Percentiles rank a stretch among this genome's conserved stretches.
Conservation (phyloP, 257 asterid species). For the Rubia yunnanensis region DNA sequence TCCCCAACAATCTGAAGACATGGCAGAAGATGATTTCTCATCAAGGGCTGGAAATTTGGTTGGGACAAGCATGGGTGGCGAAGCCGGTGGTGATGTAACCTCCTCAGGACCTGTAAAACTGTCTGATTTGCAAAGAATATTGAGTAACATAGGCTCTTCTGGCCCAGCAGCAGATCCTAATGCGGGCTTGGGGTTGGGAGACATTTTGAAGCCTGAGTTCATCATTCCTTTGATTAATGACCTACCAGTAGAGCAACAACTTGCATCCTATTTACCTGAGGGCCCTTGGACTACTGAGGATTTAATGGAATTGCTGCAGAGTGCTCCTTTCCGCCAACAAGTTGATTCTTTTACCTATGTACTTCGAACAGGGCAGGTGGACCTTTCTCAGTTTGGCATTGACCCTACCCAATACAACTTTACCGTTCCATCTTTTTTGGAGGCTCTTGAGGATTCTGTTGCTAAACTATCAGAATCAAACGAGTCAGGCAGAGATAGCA, state of each 20-base stretch:
- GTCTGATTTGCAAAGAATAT: constrained; percentile 83
- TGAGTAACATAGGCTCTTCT: constrained; percentile 73
- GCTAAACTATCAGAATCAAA: constrained; percentile 32
- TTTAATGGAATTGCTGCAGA: constrained; percentile 73
- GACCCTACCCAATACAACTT: constrained; percentile 69
- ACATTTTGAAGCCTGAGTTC: constrained; percentile 84
- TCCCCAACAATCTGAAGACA: constrained; percentile 52
- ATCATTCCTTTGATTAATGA: constrained; percentile 57
- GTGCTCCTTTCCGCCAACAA: constrained; percentile 93
- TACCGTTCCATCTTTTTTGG: constrained; percentile 88
- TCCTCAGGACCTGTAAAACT: constrained; percentile 92
- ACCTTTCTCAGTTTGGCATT: constrained; percentile 82
- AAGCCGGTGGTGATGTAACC: constrained; percentile 70
- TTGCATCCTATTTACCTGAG: constrained; percentile 77
- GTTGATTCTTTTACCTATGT: constrained; percentile 92
- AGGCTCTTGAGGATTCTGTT: constrained; percentile 96
- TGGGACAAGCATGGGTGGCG: constrained; percentile 69
- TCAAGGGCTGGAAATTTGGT: constrained; percentile 90
- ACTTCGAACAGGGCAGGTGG: constrained; percentile 88
- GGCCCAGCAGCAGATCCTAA: constrained; percentile 73
- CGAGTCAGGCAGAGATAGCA: constrained; percentile 34
- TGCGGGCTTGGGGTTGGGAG: constrained; percentile 89
- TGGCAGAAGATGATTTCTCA: constrained; percentile 61
- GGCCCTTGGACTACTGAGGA: constrained; percentile 79
- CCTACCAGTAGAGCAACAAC: constrained; percentile 55